Evolutionary conservation across 164 flowering plant genomes (phyloP), one percentile per base, ranked within the genome.

Genomic region (grape (Vitis vinifera)): DNA sequence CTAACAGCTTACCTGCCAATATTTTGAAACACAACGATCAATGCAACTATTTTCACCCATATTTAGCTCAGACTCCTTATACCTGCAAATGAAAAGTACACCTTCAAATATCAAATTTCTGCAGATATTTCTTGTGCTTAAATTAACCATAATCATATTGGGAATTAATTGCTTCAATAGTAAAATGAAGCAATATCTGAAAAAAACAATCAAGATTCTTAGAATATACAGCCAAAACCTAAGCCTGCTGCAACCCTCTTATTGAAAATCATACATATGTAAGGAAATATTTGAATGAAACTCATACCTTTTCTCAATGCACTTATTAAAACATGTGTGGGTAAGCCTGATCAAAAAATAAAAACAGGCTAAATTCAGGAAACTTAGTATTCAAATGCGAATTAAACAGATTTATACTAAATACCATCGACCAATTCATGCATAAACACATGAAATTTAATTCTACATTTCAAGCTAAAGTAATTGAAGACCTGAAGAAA

Each of bases 11-110:
- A 96, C 99, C 89, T 89, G 97, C 94, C 93, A 91, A 73, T 96
- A 96, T 63, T 93, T 96, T 53, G 98, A 87, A 77, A 93, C 98
- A 78, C 99, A 96, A 2, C 98, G 97, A 74, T 91, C 98, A 77
- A 93, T 93, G 84, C 99, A 96, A 74, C 94, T 90, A 63, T 90
- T 96, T 79, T 96, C 99, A 67, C 97, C 98, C 97, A 93, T 91
- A 79, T 93, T 88, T 67, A 95, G 83, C 81, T 95, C 99, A 61
- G 90, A 62, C 56, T 95, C 99, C 82, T 93, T 95, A 84, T 90
- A 90, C 87, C 98, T 95, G 82, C 23, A 72, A 76, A 65, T 1
- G 47, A 0, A 67, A 64, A 17, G 7, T 19, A 16, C 27, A 30
- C 27, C 14, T 19, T 3, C 4, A 37, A 60, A 11, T 52, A 27